Percentiles rank a stretch among this genome's conserved stretches.
Evolutionary conservation across 2,329 filamentous ascomycete species (phyloP).

Genomic region (Ascochyta lentis): DNA sequence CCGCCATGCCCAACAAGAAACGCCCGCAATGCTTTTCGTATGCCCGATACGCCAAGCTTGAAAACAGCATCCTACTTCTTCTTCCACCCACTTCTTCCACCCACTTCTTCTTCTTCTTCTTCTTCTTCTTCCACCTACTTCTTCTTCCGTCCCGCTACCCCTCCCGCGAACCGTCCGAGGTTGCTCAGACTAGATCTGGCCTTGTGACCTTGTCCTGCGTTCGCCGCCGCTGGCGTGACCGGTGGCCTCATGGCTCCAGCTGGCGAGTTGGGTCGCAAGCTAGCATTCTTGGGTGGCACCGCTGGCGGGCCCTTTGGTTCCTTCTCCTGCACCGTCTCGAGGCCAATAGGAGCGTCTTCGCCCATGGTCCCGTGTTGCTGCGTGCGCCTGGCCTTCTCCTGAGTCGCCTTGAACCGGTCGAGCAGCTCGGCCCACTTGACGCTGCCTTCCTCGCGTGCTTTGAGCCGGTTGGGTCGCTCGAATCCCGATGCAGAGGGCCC

Average conservation of each 20-base stretch:
- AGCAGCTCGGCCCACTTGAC: constrained; percentile 93
- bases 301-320: constrained; percentile 35
- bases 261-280: constrained; percentile 31
- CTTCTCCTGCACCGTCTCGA: constrained; percentile 38
- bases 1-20: constrained; percentile 20
- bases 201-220: constrained; percentile 39
- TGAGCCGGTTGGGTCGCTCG: constrained; percentile 68
- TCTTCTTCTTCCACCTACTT: constrained; percentile 28
- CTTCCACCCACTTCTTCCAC: too few species aligned
- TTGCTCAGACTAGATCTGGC: constrained; percentile 52
- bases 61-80: background rate
- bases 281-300: constrained; percentile 34
- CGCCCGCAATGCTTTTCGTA: constrained; percentile 35
- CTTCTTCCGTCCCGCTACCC: constrained; percentile 47
- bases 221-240: constrained; percentile 23
- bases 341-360: constrained; percentile 34
- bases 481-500: constrained; percentile 52
- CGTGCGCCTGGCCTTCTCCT: constrained; percentile 80
- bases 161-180: constrained; percentile 54
- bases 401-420: constrained; percentile 91
- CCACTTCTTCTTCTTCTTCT: too few species aligned
- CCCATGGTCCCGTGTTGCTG: constrained; percentile 61
- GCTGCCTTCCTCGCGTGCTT: constrained; percentile 80
- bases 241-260: constrained; percentile 31
- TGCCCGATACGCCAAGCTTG: constrained; percentile 10